phyloP scores from a whole-genome alignment of 176 grass and related monocot species.

The Oryza brachyantha region DNA sequence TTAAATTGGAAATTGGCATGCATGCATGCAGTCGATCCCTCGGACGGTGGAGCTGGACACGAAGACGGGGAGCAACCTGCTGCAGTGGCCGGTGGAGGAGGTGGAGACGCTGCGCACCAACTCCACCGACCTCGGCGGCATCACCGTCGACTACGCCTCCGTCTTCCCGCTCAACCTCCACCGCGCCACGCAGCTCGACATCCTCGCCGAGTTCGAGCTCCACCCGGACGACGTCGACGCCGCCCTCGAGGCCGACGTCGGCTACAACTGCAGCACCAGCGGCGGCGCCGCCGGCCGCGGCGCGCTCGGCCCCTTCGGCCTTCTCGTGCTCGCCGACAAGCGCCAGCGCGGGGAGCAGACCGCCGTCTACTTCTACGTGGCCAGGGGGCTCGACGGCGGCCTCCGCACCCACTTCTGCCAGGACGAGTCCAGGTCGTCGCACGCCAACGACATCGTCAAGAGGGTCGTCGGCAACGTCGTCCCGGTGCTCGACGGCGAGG shows the following conservation, averaged over 20 bases:
- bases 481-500: constrained; percentile 65
- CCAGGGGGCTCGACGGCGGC: constrained; percentile 49
- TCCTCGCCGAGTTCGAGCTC: constrained; percentile 62
- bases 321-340: constrained; percentile 67
- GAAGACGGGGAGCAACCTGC: constrained; percentile 70
- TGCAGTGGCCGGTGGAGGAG: constrained; percentile 91
- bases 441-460: constrained; percentile 79
- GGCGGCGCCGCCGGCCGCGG: constrained; percentile 49
- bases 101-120: constrained; percentile 59
- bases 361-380: constrained; percentile 77
- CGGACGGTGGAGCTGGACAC: constrained; percentile 79
- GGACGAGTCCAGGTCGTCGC: constrained; percentile 79
- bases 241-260: constrained; percentile 39
- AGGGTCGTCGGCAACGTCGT: constrained; percentile 68
- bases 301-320: constrained; percentile 70
- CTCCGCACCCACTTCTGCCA: constrained; percentile 85
- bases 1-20: no score
- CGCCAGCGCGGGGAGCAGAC: constrained; percentile 53
- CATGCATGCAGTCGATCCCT: constrained; percentile 70
- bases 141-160: constrained; percentile 62
- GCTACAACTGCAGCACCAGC: constrained; percentile 83
- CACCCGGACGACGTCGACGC: constrained; percentile 32
- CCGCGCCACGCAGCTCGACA: constrained; percentile 78
- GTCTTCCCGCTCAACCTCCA: constrained; percentile 48
- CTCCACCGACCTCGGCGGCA: constrained; percentile 41